Base-by-base conservation (phyloP, 805 yeast species). In the Saccharomyces eubayanus region DNA sequence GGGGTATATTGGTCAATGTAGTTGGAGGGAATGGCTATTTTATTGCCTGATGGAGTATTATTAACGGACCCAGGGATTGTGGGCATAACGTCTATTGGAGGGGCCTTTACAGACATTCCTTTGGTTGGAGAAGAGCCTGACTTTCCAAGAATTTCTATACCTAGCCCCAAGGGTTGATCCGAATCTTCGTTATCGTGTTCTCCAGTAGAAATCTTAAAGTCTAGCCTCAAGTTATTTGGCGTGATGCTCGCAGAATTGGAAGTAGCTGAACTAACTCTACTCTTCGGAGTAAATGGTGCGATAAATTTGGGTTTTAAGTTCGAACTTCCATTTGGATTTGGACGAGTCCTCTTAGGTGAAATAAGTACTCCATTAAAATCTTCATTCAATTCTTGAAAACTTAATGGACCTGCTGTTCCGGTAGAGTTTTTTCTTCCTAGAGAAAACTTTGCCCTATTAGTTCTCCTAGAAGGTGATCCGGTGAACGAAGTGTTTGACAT, bases 61-160 rank as follows among this genome's bases (percentile, higher is more conserved):
- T 57, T 59, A 9, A 58, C 54, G 3, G 71, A 67, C 28, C 68
- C 68, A 6, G 69, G 70, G 6, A 66, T 66, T 5, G 67, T 54
- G 2, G 70, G 67, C 48, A 65, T 24, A 5, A 59, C 50, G 30
- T 62, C 59, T 10, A 64, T 24, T 3, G 58, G 60, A 28, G 62
- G 62, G 2, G 64, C 58, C 36, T 55, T 55, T 24, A 53, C 36
- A 3, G 55, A 45, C 24, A 36, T 16, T 16, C 24, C 11, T n/a
- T 36, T 36, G 16, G 43, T 16, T 16, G 24, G 43, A 16, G 24
- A 36, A 36, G 24, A 8, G 12, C 24, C 43, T 36, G 43, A 9
- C 16, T 36, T 36, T 6, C 43, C 43, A n/a, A n/a, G 43, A n/a
- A 16, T 16, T 36, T 36, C 43, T 16, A 36, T 36, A 36, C 43